Evolutionary conservation across 1,284 basidiomycete species (phyloP).

Genomic region (Cryptococcus sp.): DNA sequence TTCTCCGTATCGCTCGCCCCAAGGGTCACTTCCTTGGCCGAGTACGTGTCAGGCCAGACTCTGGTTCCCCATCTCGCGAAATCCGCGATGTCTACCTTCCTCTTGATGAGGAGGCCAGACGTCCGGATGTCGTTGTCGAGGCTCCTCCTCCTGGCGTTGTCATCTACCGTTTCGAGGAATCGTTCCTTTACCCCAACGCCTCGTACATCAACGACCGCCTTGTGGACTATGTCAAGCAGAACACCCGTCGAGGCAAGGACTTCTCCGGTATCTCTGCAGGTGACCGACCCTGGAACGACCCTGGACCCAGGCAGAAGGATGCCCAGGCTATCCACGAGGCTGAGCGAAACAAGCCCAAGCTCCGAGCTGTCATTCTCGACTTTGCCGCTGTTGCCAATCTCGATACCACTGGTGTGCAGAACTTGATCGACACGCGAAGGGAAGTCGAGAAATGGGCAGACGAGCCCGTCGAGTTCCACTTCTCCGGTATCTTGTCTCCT

Average conservation of each 20-base stretch:
- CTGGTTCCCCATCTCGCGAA: constrained; percentile 51
- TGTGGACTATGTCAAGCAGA: constrained; percentile 76
- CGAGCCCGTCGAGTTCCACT: constrained; percentile 70
- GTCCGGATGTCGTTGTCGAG: constrained; percentile 67
- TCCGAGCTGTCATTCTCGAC: constrained; percentile 88
- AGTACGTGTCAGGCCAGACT: constrained; percentile 59
- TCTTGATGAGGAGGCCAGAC: constrained; percentile 58
- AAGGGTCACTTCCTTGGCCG: constrained; percentile 88
- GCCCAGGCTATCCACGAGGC: constrained; percentile 62
- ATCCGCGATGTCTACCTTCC: constrained; percentile 73
- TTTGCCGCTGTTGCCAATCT: constrained; percentile 72
- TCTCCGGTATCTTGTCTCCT: constrained; percentile 71
- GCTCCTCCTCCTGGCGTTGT: constrained; percentile 83
- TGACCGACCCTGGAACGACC: constrained; percentile 95
- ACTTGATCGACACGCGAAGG: constrained; percentile 81
- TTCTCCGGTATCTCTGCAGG: constrained; percentile 62
- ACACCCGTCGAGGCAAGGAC: constrained; percentile 76
- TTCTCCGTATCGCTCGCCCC: constrained; percentile 88
- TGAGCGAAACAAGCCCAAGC: constrained; percentile 65
- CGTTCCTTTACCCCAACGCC: constrained; percentile 90
- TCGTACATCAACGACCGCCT: constrained; percentile 74
- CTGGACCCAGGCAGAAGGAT: constrained; percentile 63
- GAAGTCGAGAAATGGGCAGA: constrained; percentile 88
- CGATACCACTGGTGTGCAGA: constrained; percentile 79
- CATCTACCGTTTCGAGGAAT: constrained; percentile 92